A percentile compares a stretch with the other conserved stretches of the same genome.
Evolutionary conservation across 257 asterid species (phyloP).

Genomic region (Solanum etuberosum): DNA sequence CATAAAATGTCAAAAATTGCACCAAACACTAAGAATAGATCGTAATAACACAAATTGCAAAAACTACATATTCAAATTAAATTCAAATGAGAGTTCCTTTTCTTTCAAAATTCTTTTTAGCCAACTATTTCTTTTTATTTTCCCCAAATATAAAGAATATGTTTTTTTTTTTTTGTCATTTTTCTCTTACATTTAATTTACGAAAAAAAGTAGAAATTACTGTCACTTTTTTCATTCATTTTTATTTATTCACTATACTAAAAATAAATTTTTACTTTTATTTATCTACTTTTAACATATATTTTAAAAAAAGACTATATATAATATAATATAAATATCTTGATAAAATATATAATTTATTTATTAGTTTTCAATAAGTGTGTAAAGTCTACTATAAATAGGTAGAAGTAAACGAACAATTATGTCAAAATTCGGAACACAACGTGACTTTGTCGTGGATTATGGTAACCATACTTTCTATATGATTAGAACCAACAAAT

Average conservation of each 20-base stretch:
- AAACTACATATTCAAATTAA: no score
- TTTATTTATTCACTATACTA: not conserved
- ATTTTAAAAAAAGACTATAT: not conserved
- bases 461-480: constrained; percentile 8
- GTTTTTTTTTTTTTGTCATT: not conserved
- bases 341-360: no score
- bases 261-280: not conserved
- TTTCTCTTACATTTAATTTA: not conserved
- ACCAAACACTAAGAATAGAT: not conserved
- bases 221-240: not conserved
- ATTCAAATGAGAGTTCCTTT: not conserved
- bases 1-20: not conserved
- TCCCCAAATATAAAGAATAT: not conserved
- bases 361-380: no score
- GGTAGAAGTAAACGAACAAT: not conserved
- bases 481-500: not conserved
- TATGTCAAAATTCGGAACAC: not conserved
- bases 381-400: not conserved
- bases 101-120: not conserved
- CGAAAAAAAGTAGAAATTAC: not conserved
- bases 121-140: no score
- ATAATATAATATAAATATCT: no score
- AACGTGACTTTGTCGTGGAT: constrained; percentile 27
- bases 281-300: no score
- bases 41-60: not conserved